Conservation (phyloP, 352 stramenopile species). For the Blastocystis sp. region DNA sequence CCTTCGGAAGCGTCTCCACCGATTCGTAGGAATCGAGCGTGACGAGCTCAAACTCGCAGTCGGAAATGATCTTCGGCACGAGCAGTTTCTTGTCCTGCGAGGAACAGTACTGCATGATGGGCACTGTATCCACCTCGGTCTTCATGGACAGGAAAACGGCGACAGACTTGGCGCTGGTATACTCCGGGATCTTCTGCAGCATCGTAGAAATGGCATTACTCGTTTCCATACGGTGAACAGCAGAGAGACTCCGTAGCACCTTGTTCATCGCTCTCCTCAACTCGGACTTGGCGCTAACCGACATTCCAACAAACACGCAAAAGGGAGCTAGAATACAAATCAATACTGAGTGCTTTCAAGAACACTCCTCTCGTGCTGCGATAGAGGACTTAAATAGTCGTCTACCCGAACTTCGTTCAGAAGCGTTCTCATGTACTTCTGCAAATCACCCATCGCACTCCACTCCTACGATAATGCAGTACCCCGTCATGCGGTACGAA, state of each 20-base stretch:
- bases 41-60: slow-evolving; percentile 60
- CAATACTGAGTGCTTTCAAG: neutral
- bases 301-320: slow-evolving; percentile 46
- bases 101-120: slow-evolving; percentile 56
- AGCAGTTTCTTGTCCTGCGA: neutral
- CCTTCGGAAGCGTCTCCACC: slow-evolving; percentile 34
- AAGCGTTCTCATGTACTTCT: neutral
- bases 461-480: slow-evolving; percentile 25
- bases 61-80: slow-evolving; percentile 60
- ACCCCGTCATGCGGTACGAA: slow-evolving; percentile 38
- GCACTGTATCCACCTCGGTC: slow-evolving; percentile 46
- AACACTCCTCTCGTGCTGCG: neutral
- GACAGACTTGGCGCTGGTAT: slow-evolving; percentile 23
- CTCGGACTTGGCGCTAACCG: slow-evolving; percentile 8
- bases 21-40: slow-evolving; percentile 4
- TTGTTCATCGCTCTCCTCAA: slow-evolving; percentile 29
- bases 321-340: neutral
- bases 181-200: neutral
- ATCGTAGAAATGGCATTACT: neutral
- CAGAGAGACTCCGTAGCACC: slow-evolving; percentile 8
- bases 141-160: slow-evolving; percentile 63
- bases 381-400: neutral
- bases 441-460: neutral
- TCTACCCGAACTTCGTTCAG: neutral
- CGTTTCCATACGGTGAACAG: neutral